These are phyloP conservation scores for Trichocladium uniseriatum DNA, from an alignment of 495 filamentous ascomycete species.

Conservation along the genomic window DNA sequence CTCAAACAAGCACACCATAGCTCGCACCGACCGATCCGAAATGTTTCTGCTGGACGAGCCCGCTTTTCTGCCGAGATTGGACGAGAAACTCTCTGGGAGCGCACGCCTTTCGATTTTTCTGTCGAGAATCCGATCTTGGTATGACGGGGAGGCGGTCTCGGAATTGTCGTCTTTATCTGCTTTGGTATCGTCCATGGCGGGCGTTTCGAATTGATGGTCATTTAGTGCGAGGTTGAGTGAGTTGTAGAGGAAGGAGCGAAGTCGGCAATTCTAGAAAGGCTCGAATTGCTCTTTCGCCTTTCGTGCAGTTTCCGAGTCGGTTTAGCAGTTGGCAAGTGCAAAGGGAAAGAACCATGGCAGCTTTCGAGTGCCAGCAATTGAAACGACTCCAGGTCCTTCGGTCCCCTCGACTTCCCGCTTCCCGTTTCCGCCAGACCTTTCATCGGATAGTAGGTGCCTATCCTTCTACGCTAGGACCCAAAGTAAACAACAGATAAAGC, in stretches of 20 bases:
- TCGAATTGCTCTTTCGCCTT: too few relatives aligned
- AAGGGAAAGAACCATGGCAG: too few relatives aligned
- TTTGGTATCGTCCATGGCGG: not conserved
- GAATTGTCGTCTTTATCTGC: not conserved
- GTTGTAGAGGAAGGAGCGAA: not conserved
- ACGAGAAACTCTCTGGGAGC: slow-evolving; percentile 11
- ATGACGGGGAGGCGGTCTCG: not conserved
- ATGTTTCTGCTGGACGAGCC: not conserved
- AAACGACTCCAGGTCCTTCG: too few relatives aligned
- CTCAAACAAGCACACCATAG: slow-evolving; percentile 18
- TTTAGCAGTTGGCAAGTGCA: too few relatives aligned
- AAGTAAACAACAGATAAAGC: too few relatives aligned
- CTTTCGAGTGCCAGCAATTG: too few relatives aligned
- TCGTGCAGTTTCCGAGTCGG: too few relatives aligned
- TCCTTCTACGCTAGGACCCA: too few relatives aligned
- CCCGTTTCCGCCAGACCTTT: too few relatives aligned
- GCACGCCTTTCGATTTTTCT: slow-evolving; percentile 15
- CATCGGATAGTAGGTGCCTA: too few relatives aligned
- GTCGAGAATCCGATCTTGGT: slow-evolving; percentile 15
- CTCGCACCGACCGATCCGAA: slow-evolving; percentile 7
- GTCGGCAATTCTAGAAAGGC: not conserved
- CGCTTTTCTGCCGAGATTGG: slow-evolving; percentile 10
- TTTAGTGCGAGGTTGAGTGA: not conserved
- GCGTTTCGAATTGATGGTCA: not conserved
- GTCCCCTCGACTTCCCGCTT: too few relatives aligned